Conservation (phyloP, 306 rosid genomes). For the Clitoria ternatea region DNA sequence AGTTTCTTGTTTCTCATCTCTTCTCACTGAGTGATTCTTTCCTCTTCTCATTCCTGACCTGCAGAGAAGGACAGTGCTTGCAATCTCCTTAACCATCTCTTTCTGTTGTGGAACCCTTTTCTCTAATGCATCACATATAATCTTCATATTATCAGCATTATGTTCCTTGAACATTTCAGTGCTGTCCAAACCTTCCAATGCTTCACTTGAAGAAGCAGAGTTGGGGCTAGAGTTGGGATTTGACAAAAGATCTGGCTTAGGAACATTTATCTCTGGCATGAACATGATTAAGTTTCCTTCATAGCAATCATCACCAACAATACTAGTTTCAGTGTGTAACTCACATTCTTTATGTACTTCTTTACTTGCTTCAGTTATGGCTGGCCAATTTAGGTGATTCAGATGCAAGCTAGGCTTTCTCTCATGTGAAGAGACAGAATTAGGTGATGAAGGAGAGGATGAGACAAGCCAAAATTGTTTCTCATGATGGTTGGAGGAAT, state of each 20-base stretch:
- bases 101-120: constrained; percentile 40
- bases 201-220: constrained; percentile 70
- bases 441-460: constrained; percentile 32
- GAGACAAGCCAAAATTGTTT: constrained; percentile 22
- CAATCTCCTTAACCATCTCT: constrained; percentile 37
- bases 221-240: constrained; percentile 76
- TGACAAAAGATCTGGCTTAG: constrained; percentile 60
- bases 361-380: constrained; percentile 35
- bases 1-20: constrained; percentile 39
- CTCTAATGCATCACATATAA: constrained; percentile 46
- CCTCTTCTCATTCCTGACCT: constrained; percentile 40
- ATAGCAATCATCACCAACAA: not conserved
- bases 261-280: constrained; percentile 26
- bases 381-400: constrained; percentile 3
- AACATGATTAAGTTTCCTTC: constrained; percentile 37
- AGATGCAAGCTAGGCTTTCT: not conserved
- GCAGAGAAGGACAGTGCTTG: constrained; percentile 47
- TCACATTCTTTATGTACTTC: constrained; percentile 43
- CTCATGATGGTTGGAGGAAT: constrained; percentile 13
- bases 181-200: constrained; percentile 43
- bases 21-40: not conserved
- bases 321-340: constrained; percentile 31
- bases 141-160: constrained; percentile 39
- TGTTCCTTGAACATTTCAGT: constrained; percentile 39
- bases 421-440: constrained; percentile 8